A percentile compares a stretch with the other conserved stretches of the same genome.
These are phyloP conservation scores for Penicillium digitatum DNA, from an alignment of 2,329 filamentous ascomycete genomes.

Conservation along the genomic window DNA sequence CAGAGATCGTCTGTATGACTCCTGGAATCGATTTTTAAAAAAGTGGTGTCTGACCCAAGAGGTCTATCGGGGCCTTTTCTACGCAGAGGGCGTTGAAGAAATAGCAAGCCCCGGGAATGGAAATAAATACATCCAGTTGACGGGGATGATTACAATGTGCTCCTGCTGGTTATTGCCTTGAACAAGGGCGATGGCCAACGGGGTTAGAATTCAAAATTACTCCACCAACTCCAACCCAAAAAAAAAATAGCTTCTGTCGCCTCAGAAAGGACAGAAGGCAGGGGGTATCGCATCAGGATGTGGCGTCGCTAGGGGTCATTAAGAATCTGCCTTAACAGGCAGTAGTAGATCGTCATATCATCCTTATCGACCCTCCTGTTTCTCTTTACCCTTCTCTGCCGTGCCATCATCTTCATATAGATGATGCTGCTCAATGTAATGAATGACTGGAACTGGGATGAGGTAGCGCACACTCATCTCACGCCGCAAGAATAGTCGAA, in stretches of 20 bases:
- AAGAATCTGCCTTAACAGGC: not conserved
- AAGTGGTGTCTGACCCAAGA: not conserved
- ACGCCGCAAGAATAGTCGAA: constrained; percentile 72
- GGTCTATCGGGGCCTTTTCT: constrained; percentile 14
- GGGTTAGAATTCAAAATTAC: constrained; percentile 3
- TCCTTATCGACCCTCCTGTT: constrained; percentile 24
- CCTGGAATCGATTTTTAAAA: not conserved
- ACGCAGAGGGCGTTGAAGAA: constrained; percentile 1
- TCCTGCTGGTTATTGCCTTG: not conserved
- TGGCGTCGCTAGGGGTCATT: constrained; percentile 13
- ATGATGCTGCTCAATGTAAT: constrained; percentile 66
- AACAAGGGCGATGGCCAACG: not conserved
- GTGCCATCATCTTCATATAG: constrained; percentile 57
- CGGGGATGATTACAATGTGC: not conserved
- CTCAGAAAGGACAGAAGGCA: constrained; percentile 1
- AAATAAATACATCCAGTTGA: constrained; percentile 14
- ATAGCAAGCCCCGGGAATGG: not conserved
- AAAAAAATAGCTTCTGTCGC: constrained; percentile 7
- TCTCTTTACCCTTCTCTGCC: constrained; percentile 36
- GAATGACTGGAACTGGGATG: constrained; percentile 69
- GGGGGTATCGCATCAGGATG: constrained; percentile 24
- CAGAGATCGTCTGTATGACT: too few relatives aligned
- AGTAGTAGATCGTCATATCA: constrained; percentile 16
- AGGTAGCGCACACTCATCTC: constrained; percentile 78
- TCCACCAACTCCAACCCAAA: constrained; percentile 14